Evolutionary conservation across 352 stramenopile genomes (phyloP).

Genomic region (Phytophthora capsici): DNA sequence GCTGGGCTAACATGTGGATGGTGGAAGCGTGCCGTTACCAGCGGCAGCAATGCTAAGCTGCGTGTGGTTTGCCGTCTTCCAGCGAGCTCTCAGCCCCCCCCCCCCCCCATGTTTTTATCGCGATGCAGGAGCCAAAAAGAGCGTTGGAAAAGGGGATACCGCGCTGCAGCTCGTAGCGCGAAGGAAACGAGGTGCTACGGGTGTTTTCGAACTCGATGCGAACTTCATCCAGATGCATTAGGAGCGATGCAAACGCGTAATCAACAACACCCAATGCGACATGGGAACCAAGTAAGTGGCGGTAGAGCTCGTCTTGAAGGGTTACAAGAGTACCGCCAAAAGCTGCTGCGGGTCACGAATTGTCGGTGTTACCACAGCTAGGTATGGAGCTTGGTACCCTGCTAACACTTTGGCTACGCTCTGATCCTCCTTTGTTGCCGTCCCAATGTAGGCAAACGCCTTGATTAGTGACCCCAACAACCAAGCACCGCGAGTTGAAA

Average conservation of each 20-base stretch:
- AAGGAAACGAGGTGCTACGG: no score
- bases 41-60: no score
- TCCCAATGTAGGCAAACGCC: slow-evolving; percentile 32
- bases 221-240: slow-evolving; percentile 7
- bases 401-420: slow-evolving; percentile 24
- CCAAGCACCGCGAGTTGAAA: slow-evolving; percentile 20
- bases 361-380: slow-evolving; percentile 9
- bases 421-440: slow-evolving; percentile 26
- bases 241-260: slow-evolving; percentile 5
- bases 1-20: no score
- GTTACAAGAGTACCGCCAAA: neutral
- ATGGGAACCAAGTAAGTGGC: slow-evolving; percentile 3
- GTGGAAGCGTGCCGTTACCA: no score
- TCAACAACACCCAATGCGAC: slow-evolving; percentile 4
- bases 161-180: no score
- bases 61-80: no score
- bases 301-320: slow-evolving; percentile 4
- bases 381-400: slow-evolving; percentile 9
- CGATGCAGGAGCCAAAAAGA: no score
- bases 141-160: no score
- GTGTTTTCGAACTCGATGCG: neutral
- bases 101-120: no score
- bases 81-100: no score
- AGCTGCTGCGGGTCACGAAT: slow-evolving; percentile 7
- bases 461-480: slow-evolving; percentile 27